These are phyloP conservation scores for Pilaira anomala DNA, from an alignment of 192 early-diverging fungal genomes.

Conservation along the genomic window DNA sequence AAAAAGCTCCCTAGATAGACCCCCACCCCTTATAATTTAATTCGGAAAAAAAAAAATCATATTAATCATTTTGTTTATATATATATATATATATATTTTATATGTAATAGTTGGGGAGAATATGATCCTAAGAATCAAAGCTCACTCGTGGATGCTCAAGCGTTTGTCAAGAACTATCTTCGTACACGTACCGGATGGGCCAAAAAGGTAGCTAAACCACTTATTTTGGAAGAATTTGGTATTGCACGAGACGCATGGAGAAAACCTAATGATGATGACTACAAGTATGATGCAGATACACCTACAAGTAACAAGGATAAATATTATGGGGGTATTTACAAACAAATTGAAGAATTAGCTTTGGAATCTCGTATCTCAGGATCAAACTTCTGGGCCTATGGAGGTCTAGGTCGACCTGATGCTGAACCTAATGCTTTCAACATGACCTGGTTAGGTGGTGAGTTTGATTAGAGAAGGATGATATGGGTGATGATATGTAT, in stretches of 20 bases:
- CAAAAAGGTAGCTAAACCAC: conserved; percentile 42
- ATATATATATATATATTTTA: too few species aligned
- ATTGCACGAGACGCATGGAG: conserved; percentile 51
- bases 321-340: conserved; percentile 48
- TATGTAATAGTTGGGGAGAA: conserved; percentile 52
- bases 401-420: conserved; percentile 49
- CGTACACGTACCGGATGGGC: conserved; percentile 48
- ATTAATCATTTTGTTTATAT: background rate
- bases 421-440: conserved; percentile 26
- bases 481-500: background rate
- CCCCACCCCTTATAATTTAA: too few species aligned
- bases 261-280: conserved; percentile 2
- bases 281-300: conserved; percentile 47
- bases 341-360: conserved; percentile 33
- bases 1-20: too few species aligned
- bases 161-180: conserved; percentile 42
- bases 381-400: conserved; percentile 65
- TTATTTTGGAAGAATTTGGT: conserved; percentile 59
- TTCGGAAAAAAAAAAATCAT: too few species aligned
- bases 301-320: conserved; percentile 48
- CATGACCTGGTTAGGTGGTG: conserved; percentile 49
- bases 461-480: background rate
- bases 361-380: conserved; percentile 39
- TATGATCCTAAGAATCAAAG: conserved; percentile 48
- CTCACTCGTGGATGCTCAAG: conserved; percentile 38